A percentile compares a stretch with the other conserved stretches of the same genome.
phyloP scores from a whole-genome alignment of 768 basidiomycete genomes.

The Trametes coccinea region DNA sequence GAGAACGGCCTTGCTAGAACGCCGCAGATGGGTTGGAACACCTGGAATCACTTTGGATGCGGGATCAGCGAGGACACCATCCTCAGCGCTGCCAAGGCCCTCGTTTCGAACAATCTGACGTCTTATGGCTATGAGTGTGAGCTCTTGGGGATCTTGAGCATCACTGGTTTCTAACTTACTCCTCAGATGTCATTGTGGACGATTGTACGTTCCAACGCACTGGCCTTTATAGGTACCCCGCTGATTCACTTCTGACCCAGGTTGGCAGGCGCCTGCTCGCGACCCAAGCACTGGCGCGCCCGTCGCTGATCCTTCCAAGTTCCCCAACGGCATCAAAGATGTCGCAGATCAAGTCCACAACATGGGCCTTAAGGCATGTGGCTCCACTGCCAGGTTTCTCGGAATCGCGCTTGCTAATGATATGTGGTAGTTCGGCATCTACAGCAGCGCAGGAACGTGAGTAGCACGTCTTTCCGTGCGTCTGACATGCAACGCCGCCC shows the following conservation, averaged over 20 bases:
- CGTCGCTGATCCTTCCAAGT: slow-evolving; percentile 33
- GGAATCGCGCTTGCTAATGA: not conserved
- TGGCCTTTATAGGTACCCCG: not conserved
- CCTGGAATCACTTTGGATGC: slow-evolving; percentile 42
- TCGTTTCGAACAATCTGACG: slow-evolving; percentile 36
- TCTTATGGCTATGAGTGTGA: slow-evolving; percentile 41
- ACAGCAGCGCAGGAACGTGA: slow-evolving; percentile 37
- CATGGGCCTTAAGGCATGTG: slow-evolving; percentile 35
- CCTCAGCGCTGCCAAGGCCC: slow-evolving; percentile 34
- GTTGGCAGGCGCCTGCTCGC: slow-evolving; percentile 36
- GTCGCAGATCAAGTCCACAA: slow-evolving; percentile 36
- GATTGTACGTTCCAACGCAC: slow-evolving; percentile 33
- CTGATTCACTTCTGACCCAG: slow-evolving; percentile 9
- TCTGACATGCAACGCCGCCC: not conserved
- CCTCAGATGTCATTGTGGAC: slow-evolving; percentile 37
- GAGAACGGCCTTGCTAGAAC: slow-evolving; percentile 36
- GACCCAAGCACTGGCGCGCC: slow-evolving; percentile 35
- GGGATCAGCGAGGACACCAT: slow-evolving; percentile 39
- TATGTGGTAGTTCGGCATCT: slow-evolving; percentile 35
- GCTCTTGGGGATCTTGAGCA: not conserved
- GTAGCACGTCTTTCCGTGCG: not conserved
- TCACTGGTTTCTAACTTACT: not conserved
- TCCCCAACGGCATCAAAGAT: slow-evolving; percentile 34
- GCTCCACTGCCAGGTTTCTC: not conserved
- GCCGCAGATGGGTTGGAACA: slow-evolving; percentile 43